Percentiles rank a stretch among this genome's conserved stretches.
These are phyloP conservation scores for Trichaptum fuscoviolaceum DNA, from an alignment of 768 basidiomycete species.

Conservation along the genomic window DNA sequence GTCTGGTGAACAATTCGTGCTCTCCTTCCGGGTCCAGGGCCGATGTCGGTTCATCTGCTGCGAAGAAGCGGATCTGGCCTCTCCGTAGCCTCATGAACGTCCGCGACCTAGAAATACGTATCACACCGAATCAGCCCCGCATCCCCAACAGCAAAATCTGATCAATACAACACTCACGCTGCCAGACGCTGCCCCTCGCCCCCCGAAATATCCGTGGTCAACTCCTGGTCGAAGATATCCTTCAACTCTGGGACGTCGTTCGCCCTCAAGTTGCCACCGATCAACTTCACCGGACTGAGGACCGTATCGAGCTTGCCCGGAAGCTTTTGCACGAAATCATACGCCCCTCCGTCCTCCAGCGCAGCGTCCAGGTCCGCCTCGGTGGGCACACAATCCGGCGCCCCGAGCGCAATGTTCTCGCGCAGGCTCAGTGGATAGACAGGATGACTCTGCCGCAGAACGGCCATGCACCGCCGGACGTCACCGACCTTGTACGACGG, in stretches of 20 bases:
- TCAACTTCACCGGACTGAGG: conserved; percentile 7
- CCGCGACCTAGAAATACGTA: conserved; percentile 25
- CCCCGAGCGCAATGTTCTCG: conserved; percentile 38
- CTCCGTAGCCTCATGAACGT: conserved; percentile 30
- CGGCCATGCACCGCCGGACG: conserved; percentile 35
- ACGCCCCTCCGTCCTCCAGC: conserved; percentile 4
- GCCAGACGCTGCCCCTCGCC: conserved; percentile 23
- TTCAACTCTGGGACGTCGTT: conserved; percentile 7
- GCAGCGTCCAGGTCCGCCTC: conserved; percentile 4
- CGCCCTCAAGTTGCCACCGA: not conserved
- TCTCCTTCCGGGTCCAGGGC: conserved; percentile 23
- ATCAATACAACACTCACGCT: conserved; percentile 4
- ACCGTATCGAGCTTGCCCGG: conserved; percentile 9
- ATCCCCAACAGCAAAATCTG: not conserved
- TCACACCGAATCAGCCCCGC: conserved; percentile 6
- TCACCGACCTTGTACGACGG: conserved; percentile 24
- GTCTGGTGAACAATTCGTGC: conserved; percentile 12
- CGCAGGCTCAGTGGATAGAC: conserved; percentile 32
- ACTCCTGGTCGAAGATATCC: conserved; percentile 18
- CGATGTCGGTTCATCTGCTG: conserved; percentile 21
- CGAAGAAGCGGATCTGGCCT: conserved; percentile 13
- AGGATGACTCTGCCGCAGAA: conserved; percentile 35
- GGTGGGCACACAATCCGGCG: conserved; percentile 14
- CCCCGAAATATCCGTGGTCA: conserved; percentile 12
- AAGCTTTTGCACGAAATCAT: conserved; percentile 8